Evolutionary conservation across 1,284 basidiomycete species (phyloP).

Genomic region (Marasmius tenuissimus): DNA sequence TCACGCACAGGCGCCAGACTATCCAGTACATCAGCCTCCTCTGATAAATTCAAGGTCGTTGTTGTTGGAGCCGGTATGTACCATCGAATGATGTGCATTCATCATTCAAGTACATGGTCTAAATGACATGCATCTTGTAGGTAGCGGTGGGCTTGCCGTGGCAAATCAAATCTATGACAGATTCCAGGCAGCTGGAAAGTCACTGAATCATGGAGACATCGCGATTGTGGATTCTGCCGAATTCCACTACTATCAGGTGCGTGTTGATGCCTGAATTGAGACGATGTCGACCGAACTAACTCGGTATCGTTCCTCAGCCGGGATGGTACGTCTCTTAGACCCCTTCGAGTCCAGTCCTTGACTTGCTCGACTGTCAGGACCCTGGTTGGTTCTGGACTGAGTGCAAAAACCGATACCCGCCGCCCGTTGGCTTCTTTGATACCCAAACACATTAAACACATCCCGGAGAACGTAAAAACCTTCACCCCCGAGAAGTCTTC

Average conservation of each 20-base stretch:
- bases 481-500: constrained; percentile 80
- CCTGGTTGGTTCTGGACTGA: constrained; percentile 87
- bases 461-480: constrained; percentile 71
- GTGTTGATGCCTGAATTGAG: constrained; percentile 14
- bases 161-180: constrained; percentile 82
- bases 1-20: constrained; percentile 22
- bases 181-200: constrained; percentile 69
- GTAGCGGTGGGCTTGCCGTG: constrained; percentile 75
- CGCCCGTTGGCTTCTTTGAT: constrained; percentile 70
- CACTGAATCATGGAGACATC: constrained; percentile 74
- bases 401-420: constrained; percentile 66
- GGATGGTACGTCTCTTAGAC: constrained; percentile 60
- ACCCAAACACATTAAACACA: constrained; percentile 72
- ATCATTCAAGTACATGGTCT: background rate
- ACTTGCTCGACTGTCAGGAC: constrained; percentile 58
- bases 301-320: constrained; percentile 50
- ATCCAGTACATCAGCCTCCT: constrained; percentile 39
- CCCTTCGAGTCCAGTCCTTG: background rate
- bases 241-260: constrained; percentile 78
- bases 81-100: background rate
- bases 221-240: constrained; percentile 80
- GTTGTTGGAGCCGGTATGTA: constrained; percentile 66
- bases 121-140: constrained; percentile 35
- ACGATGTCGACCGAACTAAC: constrained; percentile 17
- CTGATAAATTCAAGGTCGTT: constrained; percentile 52